Base-by-base conservation (phyloP, 164 flowering plant species). In the Aristolochia californica region DNA sequence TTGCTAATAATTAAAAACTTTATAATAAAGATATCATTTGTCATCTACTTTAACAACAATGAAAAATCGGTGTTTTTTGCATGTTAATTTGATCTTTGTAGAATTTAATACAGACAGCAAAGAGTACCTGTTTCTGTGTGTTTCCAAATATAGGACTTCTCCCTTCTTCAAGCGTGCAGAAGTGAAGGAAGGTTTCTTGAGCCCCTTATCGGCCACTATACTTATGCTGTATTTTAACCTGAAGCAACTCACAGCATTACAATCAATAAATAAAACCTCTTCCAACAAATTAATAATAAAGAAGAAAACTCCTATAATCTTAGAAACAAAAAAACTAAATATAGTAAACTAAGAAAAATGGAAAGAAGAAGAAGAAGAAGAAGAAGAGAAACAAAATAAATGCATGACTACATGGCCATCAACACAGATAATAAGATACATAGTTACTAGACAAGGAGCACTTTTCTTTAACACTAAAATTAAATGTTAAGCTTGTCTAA, bases 121-220 rank as follows among this genome's bases (percentile, higher is more conserved):
- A 47, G 20, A 47, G 50, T 79, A 94, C 99, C 99, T 90, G 82
- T 77, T 67, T 20, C 84, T 64, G 77, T 79, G 95, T 47, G 95
- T 94, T 72, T 94, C 99, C 48, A 94, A 56, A 66, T 90, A 90
- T 49, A 94, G 61, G 64, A 94, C 99, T 72, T 90, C 96, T 63
- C 97, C 99, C 77, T 88, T 94, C 78, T 94, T 94, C 84, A 94
- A 71, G 43, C 99, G 84, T 22, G 99, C 96, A 62, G 96, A 90
- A 48, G 99, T 90, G 68, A 70, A 94, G 13, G 81, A 77, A 23
- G 95, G 85, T 75, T 79, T 90, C 59, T 94, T 94, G 61, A 90
- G 74, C 55, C 99, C 99, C 73, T 94, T 90, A 76, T 94, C 97
- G 59, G 99, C 99, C 64, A 94, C 94, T 44, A 80, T 74, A 70